Evolutionary conservation across 768 basidiomycete genomes (phyloP).

Genomic region (Lentinula lateritia): DNA sequence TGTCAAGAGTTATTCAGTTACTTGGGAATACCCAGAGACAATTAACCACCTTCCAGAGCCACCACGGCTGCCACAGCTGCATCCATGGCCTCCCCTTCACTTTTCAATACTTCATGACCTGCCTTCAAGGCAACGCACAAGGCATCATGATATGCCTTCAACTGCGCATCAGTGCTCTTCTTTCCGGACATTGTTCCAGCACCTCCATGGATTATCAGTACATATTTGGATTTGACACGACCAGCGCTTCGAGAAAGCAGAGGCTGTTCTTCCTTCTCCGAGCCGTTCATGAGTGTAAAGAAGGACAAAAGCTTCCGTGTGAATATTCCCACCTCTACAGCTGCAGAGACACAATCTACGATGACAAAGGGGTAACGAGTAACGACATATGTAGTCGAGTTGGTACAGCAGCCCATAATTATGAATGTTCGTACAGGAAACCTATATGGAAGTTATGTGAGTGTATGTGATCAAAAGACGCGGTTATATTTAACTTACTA

Average conservation of each 20-base stretch:
- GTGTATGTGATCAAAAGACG: not conserved
- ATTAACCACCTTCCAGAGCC: constrained; percentile 57
- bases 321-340: not conserved
- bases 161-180: constrained; percentile 55
- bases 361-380: not conserved
- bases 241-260: not conserved
- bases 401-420: not conserved
- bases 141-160: constrained; percentile 49
- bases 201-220: constrained; percentile 76
- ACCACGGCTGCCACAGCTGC: constrained; percentile 73
- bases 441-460: not conserved
- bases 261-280: not conserved
- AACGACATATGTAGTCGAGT: not conserved
- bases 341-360: not conserved
- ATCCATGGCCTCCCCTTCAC: constrained; percentile 80
- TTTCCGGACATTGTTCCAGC: constrained; percentile 64
- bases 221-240: not conserved
- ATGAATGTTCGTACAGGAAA: not conserved
- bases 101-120: constrained; percentile 56
- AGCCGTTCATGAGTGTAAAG: too few relatives aligned
- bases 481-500: not conserved
- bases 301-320: not conserved
- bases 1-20: not conserved
- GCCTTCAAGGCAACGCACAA: constrained; percentile 51
- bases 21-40: not conserved